These are phyloP conservation scores for Boletus pseudopeckii DNA, from an alignment of 768 basidiomycete species.

Conservation along the genomic window DNA sequence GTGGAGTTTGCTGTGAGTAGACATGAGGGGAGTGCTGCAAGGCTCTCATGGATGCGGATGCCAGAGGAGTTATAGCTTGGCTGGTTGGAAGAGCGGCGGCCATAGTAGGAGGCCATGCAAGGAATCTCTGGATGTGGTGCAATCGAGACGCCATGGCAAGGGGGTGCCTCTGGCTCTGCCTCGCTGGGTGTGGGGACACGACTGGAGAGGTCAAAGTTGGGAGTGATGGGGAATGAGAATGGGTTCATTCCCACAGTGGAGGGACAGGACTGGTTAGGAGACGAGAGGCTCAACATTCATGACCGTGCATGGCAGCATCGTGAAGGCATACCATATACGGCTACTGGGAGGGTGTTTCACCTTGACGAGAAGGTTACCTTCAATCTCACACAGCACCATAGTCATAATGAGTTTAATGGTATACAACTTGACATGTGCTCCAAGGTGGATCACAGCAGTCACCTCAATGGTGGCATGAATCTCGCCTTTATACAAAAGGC, in stretches of 20 bases:
- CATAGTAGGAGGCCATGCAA: constrained; percentile 37
- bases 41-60: constrained; percentile 48
- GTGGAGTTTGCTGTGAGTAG: constrained; percentile 54
- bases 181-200: constrained; percentile 19
- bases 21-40: constrained; percentile 56
- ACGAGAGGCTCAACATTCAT: too few relatives aligned
- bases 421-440: too few relatives aligned
- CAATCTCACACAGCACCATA: too few relatives aligned
- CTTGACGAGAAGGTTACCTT: too few relatives aligned
- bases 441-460: too few relatives aligned
- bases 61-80: constrained; percentile 35
- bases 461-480: too few relatives aligned
- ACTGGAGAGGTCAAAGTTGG: constrained; percentile 38
- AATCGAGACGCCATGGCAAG: constrained; percentile 36
- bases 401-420: too few relatives aligned
- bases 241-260: constrained; percentile 39
- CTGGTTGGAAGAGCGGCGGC: constrained; percentile 34
- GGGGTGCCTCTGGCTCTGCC: constrained; percentile 24
- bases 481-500: too few relatives aligned
- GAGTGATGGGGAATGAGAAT: constrained; percentile 51
- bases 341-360: too few relatives aligned
- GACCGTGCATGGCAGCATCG: too few relatives aligned
- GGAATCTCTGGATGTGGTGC: constrained; percentile 42
- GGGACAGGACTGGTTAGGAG: background rate
- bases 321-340: too few relatives aligned